Evolutionary conservation across 495 filamentous ascomycete species (phyloP), one percentile per base, ranked within the genome.

Genomic region (Talaromyces ruber): DNA sequence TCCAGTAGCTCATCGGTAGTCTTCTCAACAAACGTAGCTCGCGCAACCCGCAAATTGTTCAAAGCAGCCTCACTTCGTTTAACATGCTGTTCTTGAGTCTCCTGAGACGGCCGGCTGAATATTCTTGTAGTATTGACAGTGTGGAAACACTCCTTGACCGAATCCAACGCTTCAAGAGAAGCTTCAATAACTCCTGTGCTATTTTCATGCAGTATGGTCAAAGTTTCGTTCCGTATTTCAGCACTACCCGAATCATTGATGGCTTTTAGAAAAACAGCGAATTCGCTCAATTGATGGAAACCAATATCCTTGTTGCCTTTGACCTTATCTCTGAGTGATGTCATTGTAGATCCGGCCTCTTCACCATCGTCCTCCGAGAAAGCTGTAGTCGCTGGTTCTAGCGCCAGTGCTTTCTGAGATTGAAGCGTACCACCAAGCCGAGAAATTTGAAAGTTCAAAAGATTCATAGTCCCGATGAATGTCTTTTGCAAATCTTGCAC

Each of bases 231-330:
- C 14, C 64, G 65, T 39, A 68, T 34, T 14, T 62, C 54, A 45
- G 72, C 66, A 39, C 70, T 64, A 45, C 70, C 70, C 0, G 71
- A 65, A 45, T 62, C 66, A 21, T 62, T 65, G 4, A 73, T 53
- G 2, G 68, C 68, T 50, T 68, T 58, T 2, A 69, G 60, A 14
- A 73, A 32, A 7, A 62, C 60, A n/a, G 64, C 63, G 55, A 64
- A 69, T 43, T 73, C 61, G 28, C 70, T 65, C 4, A 72, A 21
- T 52, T 73, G 71, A 37, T 70, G 68, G 55, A 66, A 62, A 9
- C 71, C 71, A 25, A 66, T 64, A 45, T 69, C 68, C 14, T 64
- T 66, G 6, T 25, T 34, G 3, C 22, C 8, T 21, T 47, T 47
- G 18, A 21, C 18, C 12, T 47, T 47, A 21, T 47, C 43, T 21